Percentiles rank a stretch among this genome's conserved stretches.
Evolutionary conservation across 2,329 filamentous ascomycete species (phyloP).

Genomic region (Chaetothyriales sp.): DNA sequence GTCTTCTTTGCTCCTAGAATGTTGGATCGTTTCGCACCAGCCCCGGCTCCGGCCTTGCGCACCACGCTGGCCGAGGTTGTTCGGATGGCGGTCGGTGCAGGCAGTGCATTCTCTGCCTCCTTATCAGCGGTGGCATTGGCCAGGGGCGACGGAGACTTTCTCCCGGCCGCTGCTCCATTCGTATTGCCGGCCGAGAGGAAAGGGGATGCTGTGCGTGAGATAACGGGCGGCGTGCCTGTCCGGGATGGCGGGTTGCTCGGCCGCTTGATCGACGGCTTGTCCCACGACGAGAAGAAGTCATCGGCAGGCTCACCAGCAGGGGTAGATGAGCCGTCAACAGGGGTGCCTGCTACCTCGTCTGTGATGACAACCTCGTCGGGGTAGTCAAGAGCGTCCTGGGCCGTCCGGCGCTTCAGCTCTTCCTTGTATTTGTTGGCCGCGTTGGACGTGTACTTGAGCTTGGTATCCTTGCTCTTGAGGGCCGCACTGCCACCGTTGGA

Average conservation of each 20-base stretch:
- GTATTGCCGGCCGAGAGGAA: slow-evolving; percentile 58
- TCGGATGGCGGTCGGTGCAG: slow-evolving; percentile 51
- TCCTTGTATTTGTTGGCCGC: slow-evolving; percentile 98
- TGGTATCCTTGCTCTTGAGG: slow-evolving; percentile 87
- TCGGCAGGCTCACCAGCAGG: slow-evolving; percentile 59
- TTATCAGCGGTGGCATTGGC: slow-evolving; percentile 39
- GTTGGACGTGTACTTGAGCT: slow-evolving; percentile 89
- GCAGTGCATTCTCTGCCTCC: slow-evolving; percentile 36
- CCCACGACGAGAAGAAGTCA: slow-evolving; percentile 98
- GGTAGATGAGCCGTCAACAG: slow-evolving; percentile 52
- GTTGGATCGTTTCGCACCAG: slow-evolving; percentile 60
- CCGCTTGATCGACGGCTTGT: slow-evolving; percentile 92
- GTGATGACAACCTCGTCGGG: slow-evolving; percentile 74
- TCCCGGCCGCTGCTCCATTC: slow-evolving; percentile 55
- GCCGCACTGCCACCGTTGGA: slow-evolving; percentile 87
- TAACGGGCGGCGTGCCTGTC: slow-evolving; percentile 67
- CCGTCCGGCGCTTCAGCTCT: slow-evolving; percentile 73
- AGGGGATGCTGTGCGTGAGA: slow-evolving; percentile 72
- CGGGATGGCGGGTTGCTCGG: slow-evolving; percentile 87
- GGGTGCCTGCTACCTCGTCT: slow-evolving; percentile 48
- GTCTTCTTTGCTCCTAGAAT: slow-evolving; percentile 76
- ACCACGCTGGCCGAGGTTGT: slow-evolving; percentile 67
- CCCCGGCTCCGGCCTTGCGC: slow-evolving; percentile 49
- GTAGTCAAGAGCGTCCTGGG: slow-evolving; percentile 70
- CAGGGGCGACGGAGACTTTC: slow-evolving; percentile 51